Base-by-base conservation (phyloP, 306 rosid genomes). In the Cucurbita argyrosperma region DNA sequence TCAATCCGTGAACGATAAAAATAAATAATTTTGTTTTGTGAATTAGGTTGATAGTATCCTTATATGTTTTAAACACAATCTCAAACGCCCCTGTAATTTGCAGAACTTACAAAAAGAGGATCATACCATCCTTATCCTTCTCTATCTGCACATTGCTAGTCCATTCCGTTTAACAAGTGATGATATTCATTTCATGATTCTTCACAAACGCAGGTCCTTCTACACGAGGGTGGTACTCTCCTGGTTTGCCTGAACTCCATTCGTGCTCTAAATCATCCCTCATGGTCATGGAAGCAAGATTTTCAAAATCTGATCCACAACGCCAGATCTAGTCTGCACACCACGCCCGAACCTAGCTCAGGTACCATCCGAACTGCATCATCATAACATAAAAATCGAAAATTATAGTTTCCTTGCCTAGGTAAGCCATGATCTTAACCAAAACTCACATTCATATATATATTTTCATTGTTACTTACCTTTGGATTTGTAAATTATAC, bases 151-250 rank as follows among this genome's bases (percentile, higher is more conserved):
- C 66, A 35, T 40, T 59, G 21, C 21, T 35, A 26, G 16, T 14
- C 1, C 47, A 37, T 12, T 5, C 64, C 64, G 8, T 60, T 30
- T 30, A 60, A 39, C 45, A 63, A 10, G 8, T 64, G 71, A 40
- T 64, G 71, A 40, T 64, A 8, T 6, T 40, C 35, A 45, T 66
- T 66, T 12, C 72, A 45, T 6, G 59, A 47, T 6, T 69, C 42
- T 21, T 78, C 58, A 43, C 82, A 54, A 81, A 77, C 56, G 82
- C 88, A 94, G 97, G 99, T 94, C 71, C 99, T 91, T 68, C 86
- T 91, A 74, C 99, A 94, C 21, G 99, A 94, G 83, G 99, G 96
- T 12, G 99, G 99, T 74, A 86, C 99, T 50, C 90, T 94, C 67
- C 90, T 91, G 59, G 99, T 94, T 19, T 94, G 99, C 77, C 92